Percentiles rank a stretch among this genome's conserved stretches.
Conservation (phyloP, 208 protist species). For the Phytomonas francai region DNA sequence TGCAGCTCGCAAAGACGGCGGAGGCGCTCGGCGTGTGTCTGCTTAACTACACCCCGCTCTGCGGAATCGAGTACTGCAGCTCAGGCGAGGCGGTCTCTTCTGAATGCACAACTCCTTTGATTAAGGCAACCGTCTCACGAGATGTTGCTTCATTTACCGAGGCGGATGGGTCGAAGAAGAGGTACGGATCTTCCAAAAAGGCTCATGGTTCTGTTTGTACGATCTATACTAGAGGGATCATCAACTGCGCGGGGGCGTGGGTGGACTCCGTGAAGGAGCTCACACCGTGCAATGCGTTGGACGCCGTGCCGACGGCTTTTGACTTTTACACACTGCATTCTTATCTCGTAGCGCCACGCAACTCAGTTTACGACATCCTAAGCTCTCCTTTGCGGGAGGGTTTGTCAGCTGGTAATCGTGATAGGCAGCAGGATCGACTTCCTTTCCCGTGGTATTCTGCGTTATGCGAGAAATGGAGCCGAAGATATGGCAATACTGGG, state of each 20-base stretch:
- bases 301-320: conserved; percentile 23
- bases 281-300: conserved; percentile 25
- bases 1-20: conserved; percentile 56
- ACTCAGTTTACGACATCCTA: conserved; percentile 16
- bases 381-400: too few relatives aligned
- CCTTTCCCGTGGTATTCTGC: neutral
- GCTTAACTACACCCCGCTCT: conserved; percentile 48
- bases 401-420: neutral
- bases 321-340: conserved; percentile 33
- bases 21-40: conserved; percentile 58
- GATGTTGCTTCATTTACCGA: too few relatives aligned
- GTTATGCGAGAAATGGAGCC: neutral
- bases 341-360: conserved; percentile 48
- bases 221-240: conserved; percentile 47
- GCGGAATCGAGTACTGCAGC: conserved; percentile 15
- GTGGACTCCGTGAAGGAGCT: conserved; percentile 45
- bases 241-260: conserved; percentile 66
- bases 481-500: neutral
- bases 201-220: too few relatives aligned
- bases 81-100: conserved; percentile 1
- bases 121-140: too few relatives aligned
- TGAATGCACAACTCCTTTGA: too few relatives aligned
- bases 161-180: too few relatives aligned
- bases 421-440: neutral
- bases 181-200: too few relatives aligned